These are phyloP conservation scores for Jimgerdemannia flammicorona DNA, from an alignment of 192 early-diverging fungal species.

Conservation along the genomic window DNA sequence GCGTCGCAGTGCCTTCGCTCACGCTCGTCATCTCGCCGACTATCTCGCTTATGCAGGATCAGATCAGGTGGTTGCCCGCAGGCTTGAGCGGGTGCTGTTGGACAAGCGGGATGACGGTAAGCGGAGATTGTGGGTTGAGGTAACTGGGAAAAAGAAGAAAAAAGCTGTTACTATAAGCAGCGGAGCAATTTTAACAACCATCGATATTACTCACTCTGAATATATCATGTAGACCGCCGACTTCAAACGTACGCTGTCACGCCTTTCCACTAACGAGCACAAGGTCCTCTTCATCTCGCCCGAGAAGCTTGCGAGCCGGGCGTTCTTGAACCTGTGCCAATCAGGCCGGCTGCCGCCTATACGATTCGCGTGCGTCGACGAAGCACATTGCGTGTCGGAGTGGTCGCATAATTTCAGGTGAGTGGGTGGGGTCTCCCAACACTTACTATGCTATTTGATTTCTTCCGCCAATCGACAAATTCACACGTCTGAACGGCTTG, in stretches of 20 bases:
- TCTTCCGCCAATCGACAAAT: background rate
- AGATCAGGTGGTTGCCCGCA: slow-evolving; percentile 61
- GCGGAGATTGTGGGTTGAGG: slow-evolving; percentile 6
- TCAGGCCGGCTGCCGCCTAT: slow-evolving; percentile 47
- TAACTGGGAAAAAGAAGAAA: background rate
- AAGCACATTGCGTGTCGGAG: slow-evolving; percentile 80
- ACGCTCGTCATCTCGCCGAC: slow-evolving; percentile 79
- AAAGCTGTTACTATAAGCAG: background rate
- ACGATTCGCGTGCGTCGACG: slow-evolving; percentile 68
- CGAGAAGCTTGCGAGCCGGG: slow-evolving; percentile 61
- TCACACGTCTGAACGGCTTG: background rate
- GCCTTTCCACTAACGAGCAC: slow-evolving; percentile 39
- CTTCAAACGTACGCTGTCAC: slow-evolving; percentile 33
- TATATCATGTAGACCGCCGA: slow-evolving; percentile 17
- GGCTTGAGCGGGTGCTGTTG: slow-evolving; percentile 59
- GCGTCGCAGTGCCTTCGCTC: slow-evolving; percentile 13
- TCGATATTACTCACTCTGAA: too few species aligned
- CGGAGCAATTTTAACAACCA: too few species aligned
- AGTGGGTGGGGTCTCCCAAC: background rate
- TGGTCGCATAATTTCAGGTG: slow-evolving; percentile 87
- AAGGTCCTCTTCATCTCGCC: slow-evolving; percentile 76
- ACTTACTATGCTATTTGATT: background rate
- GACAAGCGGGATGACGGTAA: slow-evolving; percentile 17
- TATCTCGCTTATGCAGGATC: slow-evolving; percentile 84
- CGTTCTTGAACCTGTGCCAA: slow-evolving; percentile 51